Conservation (phyloP, 139 green algal species). For the Picochlorum sp. region DNA sequence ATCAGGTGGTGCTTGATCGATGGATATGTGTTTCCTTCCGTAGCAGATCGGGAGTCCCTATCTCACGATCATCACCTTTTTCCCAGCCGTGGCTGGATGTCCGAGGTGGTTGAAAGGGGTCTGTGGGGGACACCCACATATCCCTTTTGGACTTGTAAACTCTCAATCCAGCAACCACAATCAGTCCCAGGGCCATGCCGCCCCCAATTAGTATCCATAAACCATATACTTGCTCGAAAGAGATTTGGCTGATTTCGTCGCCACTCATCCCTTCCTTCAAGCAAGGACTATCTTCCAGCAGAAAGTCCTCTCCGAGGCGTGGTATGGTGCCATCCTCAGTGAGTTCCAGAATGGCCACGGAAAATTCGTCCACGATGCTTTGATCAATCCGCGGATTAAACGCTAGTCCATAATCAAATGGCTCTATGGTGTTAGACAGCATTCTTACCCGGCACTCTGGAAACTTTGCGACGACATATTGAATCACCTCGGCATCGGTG, state of each 20-base stretch:
- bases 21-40: neutral
- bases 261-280: too few species aligned
- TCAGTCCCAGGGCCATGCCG: neutral
- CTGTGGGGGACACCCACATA: neutral
- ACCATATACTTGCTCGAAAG: slow-evolving; percentile 6
- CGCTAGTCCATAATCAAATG: slow-evolving; percentile 11
- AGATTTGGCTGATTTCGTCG: slow-evolving; percentile 6
- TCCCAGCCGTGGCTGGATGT: neutral
- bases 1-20: neutral
- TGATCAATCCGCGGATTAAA: slow-evolving; percentile 2
- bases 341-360: slow-evolving; percentile 1
- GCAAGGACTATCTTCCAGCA: slow-evolving; percentile 6
- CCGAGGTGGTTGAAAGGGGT: neutral
- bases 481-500: neutral
- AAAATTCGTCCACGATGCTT: slow-evolving; percentile 1
- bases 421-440: slow-evolving; percentile 2
- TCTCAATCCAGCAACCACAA: neutral
- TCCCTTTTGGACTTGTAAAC: slow-evolving; percentile 1
- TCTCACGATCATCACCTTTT: slow-evolving; percentile 4
- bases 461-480: slow-evolving; percentile 7
- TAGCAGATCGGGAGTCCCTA: neutral
- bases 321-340: neutral
- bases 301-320: neutral
- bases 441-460: slow-evolving; percentile 1
- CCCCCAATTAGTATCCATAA: slow-evolving; percentile 5